These are phyloP conservation scores for Talaromyces funiculosus DNA, from an alignment of 2,329 filamentous ascomycete species.

Conservation along the genomic window DNA sequence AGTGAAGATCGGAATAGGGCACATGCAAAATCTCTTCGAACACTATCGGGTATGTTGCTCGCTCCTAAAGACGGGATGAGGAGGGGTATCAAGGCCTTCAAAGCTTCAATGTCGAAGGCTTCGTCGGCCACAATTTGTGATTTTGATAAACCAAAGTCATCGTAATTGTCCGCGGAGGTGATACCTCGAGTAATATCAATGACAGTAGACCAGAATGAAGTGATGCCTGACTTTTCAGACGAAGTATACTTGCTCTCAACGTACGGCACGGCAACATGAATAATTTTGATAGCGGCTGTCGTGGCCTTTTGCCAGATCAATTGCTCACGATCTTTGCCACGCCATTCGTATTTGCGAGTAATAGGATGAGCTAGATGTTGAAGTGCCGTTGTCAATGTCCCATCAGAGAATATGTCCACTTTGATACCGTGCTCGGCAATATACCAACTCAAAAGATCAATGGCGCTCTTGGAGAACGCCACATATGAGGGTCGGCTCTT, in stretches of 20 bases:
- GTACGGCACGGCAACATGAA: constrained; percentile 60
- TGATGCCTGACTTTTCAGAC: constrained; percentile 35
- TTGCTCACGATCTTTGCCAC: constrained; percentile 62
- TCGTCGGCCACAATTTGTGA: constrained; percentile 61
- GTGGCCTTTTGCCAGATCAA: constrained; percentile 79
- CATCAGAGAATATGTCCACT: constrained; percentile 63
- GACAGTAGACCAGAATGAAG: constrained; percentile 65
- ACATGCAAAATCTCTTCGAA: constrained; percentile 64
- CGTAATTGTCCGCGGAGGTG: constrained; percentile 56
- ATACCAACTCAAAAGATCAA: constrained; percentile 57
- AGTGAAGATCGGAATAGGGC: constrained; percentile 77
- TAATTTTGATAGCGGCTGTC: constrained; percentile 60
- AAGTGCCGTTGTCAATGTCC: constrained; percentile 61
- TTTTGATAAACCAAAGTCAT: constrained; percentile 39
- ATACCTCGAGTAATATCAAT: constrained; percentile 64
- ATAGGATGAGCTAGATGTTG: constrained; percentile 65
- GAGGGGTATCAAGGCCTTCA: constrained; percentile 59
- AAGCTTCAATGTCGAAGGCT: constrained; percentile 71
- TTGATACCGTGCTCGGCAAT: constrained; percentile 43
- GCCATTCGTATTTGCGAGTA: constrained; percentile 72
- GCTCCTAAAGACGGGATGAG: constrained; percentile 70
- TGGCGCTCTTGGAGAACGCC: constrained; percentile 77
- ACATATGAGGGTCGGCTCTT: constrained; percentile 69
- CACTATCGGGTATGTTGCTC: constrained; percentile 57
- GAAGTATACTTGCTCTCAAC: constrained; percentile 43